Evolutionary conservation across 192 early-diverging fungal species (phyloP).

Genomic region (Backusella tarrabulga): DNA sequence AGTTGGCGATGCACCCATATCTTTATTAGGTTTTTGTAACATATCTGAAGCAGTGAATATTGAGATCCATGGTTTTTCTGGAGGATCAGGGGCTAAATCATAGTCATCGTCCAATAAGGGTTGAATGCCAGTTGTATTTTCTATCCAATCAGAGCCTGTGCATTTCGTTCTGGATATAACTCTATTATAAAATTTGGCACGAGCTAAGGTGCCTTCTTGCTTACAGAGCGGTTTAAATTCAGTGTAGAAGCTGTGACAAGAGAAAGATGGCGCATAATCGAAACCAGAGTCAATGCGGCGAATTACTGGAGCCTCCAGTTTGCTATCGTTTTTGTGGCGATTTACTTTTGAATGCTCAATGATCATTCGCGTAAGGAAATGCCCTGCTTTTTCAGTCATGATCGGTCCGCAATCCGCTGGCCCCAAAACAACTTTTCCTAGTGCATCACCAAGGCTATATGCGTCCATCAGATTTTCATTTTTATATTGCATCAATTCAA

Average conservation of each 20-base stretch:
- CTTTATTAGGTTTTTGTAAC: background rate
- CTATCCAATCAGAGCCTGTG: constrained; percentile 11
- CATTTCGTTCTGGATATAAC: background rate
- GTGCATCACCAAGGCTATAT: constrained; percentile 26
- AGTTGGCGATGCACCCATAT: constrained; percentile 6
- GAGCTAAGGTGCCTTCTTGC: constrained; percentile 10
- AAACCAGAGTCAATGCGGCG: constrained; percentile 10
- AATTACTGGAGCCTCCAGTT: background rate
- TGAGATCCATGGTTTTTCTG: constrained; percentile 15
- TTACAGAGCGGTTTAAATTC: constrained; percentile 13
- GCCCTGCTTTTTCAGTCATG: constrained; percentile 28
- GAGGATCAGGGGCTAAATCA: constrained; percentile 14
- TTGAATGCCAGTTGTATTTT: constrained; percentile 12
- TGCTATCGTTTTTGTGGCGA: background rate
- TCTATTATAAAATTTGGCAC: constrained; percentile 22
- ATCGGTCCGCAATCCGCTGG: constrained; percentile 26
- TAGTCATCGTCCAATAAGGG: constrained; percentile 18
- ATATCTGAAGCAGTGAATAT: constrained; percentile 14
- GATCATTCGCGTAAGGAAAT: constrained; percentile 29
- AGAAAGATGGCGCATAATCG: background rate
- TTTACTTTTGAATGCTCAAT: constrained; percentile 29
- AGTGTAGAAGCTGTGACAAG: background rate
- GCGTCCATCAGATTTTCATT: constrained; percentile 24
- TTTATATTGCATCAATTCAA: constrained; percentile 33
- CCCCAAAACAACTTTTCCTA: constrained; percentile 31